Base-by-base conservation (phyloP, 2,329 filamentous ascomycete genomes). In the Raffaelea ambrosiae region DNA sequence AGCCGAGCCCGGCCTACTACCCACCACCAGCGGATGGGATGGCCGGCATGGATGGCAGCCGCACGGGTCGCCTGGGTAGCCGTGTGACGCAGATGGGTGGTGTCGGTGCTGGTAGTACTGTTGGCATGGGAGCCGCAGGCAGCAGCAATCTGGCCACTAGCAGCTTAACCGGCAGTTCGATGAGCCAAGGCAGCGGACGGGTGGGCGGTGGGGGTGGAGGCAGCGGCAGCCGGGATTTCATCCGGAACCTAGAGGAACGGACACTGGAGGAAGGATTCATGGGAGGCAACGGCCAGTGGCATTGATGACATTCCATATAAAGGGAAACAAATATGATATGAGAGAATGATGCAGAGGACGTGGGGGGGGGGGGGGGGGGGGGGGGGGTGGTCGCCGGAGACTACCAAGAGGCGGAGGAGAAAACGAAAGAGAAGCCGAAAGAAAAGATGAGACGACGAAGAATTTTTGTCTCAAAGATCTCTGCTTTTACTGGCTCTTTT, bases 1-100 rank as follows among this genome's bases (percentile, higher is more conserved):
- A 98, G 62, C 93, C 93, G 3, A 96, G 89, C 57, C 93, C 93
- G 5, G 93, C 93, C 2, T 98, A 98, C 66, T 98, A 97, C 58
- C 93, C 93, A 11, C 93, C 93, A 19, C 87, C 91, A 2, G 82
- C 86, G 7, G 91, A 97, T 55, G 87, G 88, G 10, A 82, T 88
- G 58, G 76, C 80, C 19, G 68, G 73, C 9, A 79, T 86, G 51
- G 76, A 82, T 43, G 78, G 76, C 42, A 63, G 69, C 48, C 64
- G 77, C 69, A 45, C 84, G 26, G 80, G 86, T 39, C 79, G 89
- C 59, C 78, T 90, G 62, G 85, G 86, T 40, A 91, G 88, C 61
- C 77, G 89, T 48, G 76, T 78, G 41, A 78, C 82, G 55, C 76
- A 78, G 60, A 69, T 75, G 40, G 71, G 71, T 40, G 75, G 74